These are phyloP conservation scores for Fraxinus pennsylvanica DNA, from an alignment of 257 asterid species.

Conservation along the genomic window DNA sequence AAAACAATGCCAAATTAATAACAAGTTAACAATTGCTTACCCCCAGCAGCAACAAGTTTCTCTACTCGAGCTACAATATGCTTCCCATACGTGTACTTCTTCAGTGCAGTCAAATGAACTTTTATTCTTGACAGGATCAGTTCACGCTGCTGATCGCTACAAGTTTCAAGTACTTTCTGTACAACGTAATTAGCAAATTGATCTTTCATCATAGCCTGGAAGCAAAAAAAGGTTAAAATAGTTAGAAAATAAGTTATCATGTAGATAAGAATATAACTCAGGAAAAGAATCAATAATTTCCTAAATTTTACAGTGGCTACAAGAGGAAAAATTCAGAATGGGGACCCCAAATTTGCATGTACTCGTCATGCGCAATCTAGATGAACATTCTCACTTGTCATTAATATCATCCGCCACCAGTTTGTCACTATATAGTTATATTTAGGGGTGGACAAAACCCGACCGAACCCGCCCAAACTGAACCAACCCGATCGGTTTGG, in stretches of 20 bases:
- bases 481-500: too few relatives aligned
- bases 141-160: slow-evolving; percentile 59
- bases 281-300: background rate
- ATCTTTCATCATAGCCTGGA: slow-evolving; percentile 87
- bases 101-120: slow-evolving; percentile 75
- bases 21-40: slow-evolving; percentile 30
- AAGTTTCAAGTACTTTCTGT: slow-evolving; percentile 64
- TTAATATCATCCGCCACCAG: too few relatives aligned
- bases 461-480: too few relatives aligned
- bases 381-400: too few relatives aligned
- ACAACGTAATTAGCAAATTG: slow-evolving; percentile 79
- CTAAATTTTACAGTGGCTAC: background rate
- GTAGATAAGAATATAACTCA: background rate
- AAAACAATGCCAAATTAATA: background rate
- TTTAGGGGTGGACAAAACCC: too few relatives aligned
- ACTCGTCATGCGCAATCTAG: too few relatives aligned
- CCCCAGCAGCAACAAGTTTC: slow-evolving; percentile 74
- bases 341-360: too few relatives aligned
- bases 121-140: slow-evolving; percentile 68
- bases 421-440: too few relatives aligned
- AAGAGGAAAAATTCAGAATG: too few relatives aligned
- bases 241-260: slow-evolving; percentile 12
- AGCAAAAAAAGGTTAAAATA: slow-evolving; percentile 3
- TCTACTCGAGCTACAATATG: slow-evolving; percentile 66
- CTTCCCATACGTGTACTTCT: slow-evolving; percentile 81